Evolutionary conservation across 495 filamentous ascomycete genomes (phyloP).

Genomic region (Polyplosphaeria fusca): DNA sequence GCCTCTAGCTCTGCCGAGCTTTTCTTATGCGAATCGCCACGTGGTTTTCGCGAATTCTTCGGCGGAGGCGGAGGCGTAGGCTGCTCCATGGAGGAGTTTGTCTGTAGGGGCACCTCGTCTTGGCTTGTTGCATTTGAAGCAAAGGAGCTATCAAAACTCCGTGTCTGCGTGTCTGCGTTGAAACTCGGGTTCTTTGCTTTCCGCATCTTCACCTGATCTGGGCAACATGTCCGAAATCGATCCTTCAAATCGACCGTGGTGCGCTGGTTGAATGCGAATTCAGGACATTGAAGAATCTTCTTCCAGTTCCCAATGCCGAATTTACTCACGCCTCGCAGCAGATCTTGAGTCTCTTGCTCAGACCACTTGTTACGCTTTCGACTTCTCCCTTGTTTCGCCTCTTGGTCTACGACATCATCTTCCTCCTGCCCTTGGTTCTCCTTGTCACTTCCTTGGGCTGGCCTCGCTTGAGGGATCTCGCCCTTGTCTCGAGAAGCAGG

Average conservation of each 20-base stretch:
- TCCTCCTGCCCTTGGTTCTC: conserved; percentile 10
- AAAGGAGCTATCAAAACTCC: background rate
- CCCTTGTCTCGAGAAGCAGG: background rate
- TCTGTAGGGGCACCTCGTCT: background rate
- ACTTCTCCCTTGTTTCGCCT: too few relatives aligned
- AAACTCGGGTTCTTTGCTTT: conserved; percentile 1
- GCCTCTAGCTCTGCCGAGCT: conserved; percentile 52
- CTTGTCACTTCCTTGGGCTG: conserved; percentile 5
- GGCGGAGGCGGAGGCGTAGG: too few relatives aligned
- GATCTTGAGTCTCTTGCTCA: conserved; percentile 74
- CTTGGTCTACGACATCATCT: conserved; percentile 3
- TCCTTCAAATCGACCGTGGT: conserved; percentile 84
- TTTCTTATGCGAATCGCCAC: conserved; percentile 34
- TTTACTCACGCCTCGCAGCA: conserved; percentile 72
- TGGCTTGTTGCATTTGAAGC: background rate
- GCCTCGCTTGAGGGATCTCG: background rate
- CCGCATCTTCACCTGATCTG: conserved; percentile 39
- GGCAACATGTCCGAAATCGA: conserved; percentile 73
- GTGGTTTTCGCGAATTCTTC: conserved; percentile 8
- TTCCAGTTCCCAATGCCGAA: conserved; percentile 90
- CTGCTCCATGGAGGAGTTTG: background rate
- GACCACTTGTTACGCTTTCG: conserved; percentile 63
- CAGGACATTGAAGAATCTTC: conserved; percentile 70
- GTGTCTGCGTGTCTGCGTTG: background rate
- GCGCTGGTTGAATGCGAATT: conserved; percentile 71